Percentiles rank a stretch among this genome's conserved stretches.
Evolutionary conservation across 257 asterid species (phyloP).

Genomic region (Solanum paucissectum): DNA sequence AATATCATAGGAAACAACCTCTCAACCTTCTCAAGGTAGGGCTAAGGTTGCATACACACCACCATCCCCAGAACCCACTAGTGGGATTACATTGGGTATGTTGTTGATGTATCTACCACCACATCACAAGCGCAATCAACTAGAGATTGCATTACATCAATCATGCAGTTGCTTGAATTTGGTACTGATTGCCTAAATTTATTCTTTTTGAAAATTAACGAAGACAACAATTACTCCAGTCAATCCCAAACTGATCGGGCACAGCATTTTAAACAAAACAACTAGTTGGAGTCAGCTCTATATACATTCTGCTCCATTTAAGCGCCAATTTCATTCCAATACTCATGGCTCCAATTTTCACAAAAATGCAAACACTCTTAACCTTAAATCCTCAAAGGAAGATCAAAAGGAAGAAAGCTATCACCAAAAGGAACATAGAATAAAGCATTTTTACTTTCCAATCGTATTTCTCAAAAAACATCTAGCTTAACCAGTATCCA

Average conservation of each 20-base stretch:
- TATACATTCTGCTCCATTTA: neutral
- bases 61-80: neutral
- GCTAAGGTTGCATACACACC: neutral
- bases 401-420: neutral
- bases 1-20: neutral
- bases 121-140: neutral
- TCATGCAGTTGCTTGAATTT: neutral
- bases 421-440: neutral
- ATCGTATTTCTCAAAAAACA: neutral
- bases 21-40: neutral
- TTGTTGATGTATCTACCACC: neutral
- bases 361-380: neutral
- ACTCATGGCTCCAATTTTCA: neutral
- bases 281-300: neutral
- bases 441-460: neutral
- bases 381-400: neutral
- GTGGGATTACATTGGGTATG: neutral
- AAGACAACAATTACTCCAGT: neutral
- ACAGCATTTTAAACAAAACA: neutral
- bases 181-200: neutral
- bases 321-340: neutral
- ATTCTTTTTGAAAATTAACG: neutral
- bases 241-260: neutral
- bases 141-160: neutral
- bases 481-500: neutral